phyloP scores from a whole-genome alignment of 768 basidiomycete genomes.

The Boletus pseudo-olivaceus region DNA sequence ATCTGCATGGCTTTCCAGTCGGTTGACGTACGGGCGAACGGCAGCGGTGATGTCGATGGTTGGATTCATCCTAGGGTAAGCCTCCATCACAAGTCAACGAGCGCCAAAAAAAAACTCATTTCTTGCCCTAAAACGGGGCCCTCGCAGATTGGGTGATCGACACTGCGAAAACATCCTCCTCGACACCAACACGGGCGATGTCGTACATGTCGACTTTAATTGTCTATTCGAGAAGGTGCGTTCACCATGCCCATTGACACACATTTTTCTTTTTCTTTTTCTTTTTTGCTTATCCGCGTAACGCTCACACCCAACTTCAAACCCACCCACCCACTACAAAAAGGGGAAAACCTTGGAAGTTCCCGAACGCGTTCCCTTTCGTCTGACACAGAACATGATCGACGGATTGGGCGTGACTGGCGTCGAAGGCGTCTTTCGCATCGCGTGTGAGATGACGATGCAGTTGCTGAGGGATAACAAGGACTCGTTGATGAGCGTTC shows the following conservation, averaged over 20 bases:
- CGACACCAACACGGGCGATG: conserved; percentile 82
- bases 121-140: background rate
- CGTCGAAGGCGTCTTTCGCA: conserved; percentile 91
- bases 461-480: conserved; percentile 84
- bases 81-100: background rate
- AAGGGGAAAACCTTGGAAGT: conserved; percentile 81
- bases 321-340: background rate
- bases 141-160: conserved; percentile 85
- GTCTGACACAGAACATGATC: conserved; percentile 88
- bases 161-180: conserved; percentile 96
- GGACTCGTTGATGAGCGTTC: conserved; percentile 90
- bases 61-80: conserved; percentile 89
- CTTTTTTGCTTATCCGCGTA: background rate
- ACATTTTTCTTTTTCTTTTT: too few species aligned
- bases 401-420: conserved; percentile 93
- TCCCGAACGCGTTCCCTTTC: conserved; percentile 90
- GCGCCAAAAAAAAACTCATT: background rate
- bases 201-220: conserved; percentile 97
- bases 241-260: background rate
- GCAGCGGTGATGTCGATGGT: conserved; percentile 99
- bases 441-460: conserved; percentile 88
- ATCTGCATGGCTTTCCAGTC: conserved; percentile 86
- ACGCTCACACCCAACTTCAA: too few species aligned
- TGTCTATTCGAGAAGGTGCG: conserved; percentile 92
- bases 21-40: conserved; percentile 83